phyloP scores from a whole-genome alignment of 202 grass and related monocot genomes.

The Digitaria exilis region DNA sequence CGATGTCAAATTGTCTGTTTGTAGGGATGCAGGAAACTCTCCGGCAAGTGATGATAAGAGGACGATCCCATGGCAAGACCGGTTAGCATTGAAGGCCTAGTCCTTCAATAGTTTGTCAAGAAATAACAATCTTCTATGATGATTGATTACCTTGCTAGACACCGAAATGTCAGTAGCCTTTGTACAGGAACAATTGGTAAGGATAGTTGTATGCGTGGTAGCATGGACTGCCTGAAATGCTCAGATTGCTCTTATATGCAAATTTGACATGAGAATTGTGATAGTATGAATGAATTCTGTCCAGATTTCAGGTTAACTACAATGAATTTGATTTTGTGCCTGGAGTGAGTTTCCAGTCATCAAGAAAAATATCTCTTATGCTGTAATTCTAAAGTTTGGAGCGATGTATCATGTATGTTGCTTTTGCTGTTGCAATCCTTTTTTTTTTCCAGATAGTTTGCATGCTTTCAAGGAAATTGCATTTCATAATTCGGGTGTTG shows the following conservation, averaged over 20 bases:
- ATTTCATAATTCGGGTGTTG: neutral
- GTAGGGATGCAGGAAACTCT: slow-evolving; percentile 60
- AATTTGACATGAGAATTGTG: neutral
- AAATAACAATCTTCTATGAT: slow-evolving; percentile 6
- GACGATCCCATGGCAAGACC: slow-evolving; percentile 72
- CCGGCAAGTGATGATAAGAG: slow-evolving; percentile 62
- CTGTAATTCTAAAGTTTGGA: neutral
- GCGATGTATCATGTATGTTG: too few relatives aligned
- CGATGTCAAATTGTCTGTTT: slow-evolving; percentile 39
- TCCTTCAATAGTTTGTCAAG: neutral
- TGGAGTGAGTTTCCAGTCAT: neutral
- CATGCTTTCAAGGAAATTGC: neutral
- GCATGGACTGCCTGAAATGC: neutral
- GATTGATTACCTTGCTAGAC: neutral
- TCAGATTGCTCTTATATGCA: neutral
- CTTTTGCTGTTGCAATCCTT: neutral
- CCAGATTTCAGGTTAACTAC: neutral
- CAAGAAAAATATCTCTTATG: neutral
- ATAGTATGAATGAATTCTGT: neutral
- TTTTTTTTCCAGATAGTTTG: neutral
- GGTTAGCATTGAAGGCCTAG: slow-evolving; percentile 57
- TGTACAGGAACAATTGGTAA: slow-evolving; percentile 45
- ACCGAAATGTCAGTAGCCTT: slow-evolving; percentile 17
- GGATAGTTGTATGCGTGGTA: slow-evolving; percentile 31
- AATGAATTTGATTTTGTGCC: neutral